A percentile compares a stretch with the other conserved stretches of the same genome.
Conservation (phyloP, 768 basidiomycete species). For the Trametes cubensis region DNA sequence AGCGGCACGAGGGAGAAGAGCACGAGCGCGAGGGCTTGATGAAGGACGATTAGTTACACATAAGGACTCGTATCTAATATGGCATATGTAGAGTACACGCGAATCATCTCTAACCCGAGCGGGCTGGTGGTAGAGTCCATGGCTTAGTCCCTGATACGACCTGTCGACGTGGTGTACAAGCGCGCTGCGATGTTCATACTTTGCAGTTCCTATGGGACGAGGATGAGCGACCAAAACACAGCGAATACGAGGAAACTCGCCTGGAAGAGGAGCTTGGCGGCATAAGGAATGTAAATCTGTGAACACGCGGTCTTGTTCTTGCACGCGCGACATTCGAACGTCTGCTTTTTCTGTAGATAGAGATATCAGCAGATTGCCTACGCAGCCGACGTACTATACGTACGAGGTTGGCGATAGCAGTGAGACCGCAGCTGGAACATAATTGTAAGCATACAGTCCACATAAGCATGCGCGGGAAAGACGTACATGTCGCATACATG, state of each 20-base stretch:
- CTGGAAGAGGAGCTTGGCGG: constrained; percentile 96
- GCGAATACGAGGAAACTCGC: constrained; percentile 40
- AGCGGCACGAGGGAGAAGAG: constrained; percentile 46
- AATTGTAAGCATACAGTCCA: constrained; percentile 19
- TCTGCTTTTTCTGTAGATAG: constrained; percentile 84
- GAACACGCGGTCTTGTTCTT: constrained; percentile 96
- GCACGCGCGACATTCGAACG: constrained; percentile 96
- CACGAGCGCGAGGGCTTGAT: constrained; percentile 74
- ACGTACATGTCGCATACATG: constrained; percentile 97
- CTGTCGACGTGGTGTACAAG: constrained; percentile 83
- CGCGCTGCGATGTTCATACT: constrained; percentile 95
- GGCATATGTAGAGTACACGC: constrained; percentile 42
- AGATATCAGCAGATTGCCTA: constrained; percentile 13
- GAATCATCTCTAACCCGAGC: constrained; percentile 27
- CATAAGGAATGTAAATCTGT: constrained; percentile 92
- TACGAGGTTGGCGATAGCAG: constrained; percentile 94
- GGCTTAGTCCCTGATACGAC: constrained; percentile 70
- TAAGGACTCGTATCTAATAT: constrained; percentile 28
- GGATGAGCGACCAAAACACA: not conserved
- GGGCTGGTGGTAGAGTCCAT: constrained; percentile 23
- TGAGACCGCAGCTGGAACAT: constrained; percentile 78
- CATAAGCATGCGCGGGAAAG: not conserved
- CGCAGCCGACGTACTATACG: no score
- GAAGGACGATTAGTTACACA: constrained; percentile 39
- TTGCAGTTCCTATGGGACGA: constrained; percentile 71